Evolutionary conservation across 1,139 yeast genomes (phyloP), one percentile per base, ranked within the genome.

Genomic region (Sugiyamaella novakii): DNA sequence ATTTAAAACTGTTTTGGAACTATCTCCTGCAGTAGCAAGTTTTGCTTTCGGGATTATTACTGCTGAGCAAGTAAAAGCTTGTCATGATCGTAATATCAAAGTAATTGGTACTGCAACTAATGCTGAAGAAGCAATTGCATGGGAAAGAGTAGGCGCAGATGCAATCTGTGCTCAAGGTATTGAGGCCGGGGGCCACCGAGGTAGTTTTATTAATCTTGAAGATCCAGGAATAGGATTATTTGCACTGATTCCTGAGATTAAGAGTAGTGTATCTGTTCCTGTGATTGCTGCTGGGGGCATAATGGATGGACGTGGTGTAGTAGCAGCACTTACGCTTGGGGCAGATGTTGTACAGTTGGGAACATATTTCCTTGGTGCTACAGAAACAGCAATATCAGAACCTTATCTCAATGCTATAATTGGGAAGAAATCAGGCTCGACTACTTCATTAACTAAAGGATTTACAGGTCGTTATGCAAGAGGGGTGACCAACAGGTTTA

Each of bases 131-230:
- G 79, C 77, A 0, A 42, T 54, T 10, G 47, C 52, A 3, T 59
- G 70, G 49, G 54, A 62, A 14, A 55, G 59, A 0, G 41, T 52
- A 0, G 74, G 71, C 0, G 69, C 72, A 1, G 77, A 75, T 56
- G 79, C 74, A 0, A 50, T 77, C 2, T 65, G 73, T 11, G 67
- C 71, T 30, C 81, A 77, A 56, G 81, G 81, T 0, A 66, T 63
- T 51, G 81, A 77, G 56, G 81, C 81, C 1, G 81, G 81, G 7
- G 81, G 81, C 1, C 81, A 77, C 56, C 60, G 80, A 39, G 79
- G 80, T 8, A 68, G 68, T 52, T 73, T 66, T 19, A 28, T 45
- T 25, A 47, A 49, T 42, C 33, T 41, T 37, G 41, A 35, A 2
- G 42, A 43, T 10, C 50, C 55, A 5, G 57, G 57, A 7, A 17